Percentiles rank a stretch among this genome's conserved stretches.
Conservation (phyloP, 1,284 basidiomycete species). For the Fomitopsis betulina region DNA sequence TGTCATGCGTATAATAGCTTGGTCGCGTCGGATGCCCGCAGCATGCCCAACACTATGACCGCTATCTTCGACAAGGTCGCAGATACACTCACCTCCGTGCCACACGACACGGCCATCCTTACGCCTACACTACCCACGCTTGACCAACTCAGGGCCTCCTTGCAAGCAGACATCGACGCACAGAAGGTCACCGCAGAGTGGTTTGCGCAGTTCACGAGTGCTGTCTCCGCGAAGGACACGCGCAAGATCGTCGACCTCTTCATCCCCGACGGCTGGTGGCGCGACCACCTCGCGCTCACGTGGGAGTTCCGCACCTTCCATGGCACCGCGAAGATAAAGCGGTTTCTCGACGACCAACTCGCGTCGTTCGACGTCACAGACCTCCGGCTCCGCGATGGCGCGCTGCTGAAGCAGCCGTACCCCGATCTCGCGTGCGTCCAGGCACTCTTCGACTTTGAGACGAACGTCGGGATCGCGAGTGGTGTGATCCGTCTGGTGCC, state of each 20-base stretch:
- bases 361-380: constrained; percentile 28
- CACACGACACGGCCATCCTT: not conserved
- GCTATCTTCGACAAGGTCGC: not conserved
- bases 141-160: constrained; percentile 28
- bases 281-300: constrained; percentile 52
- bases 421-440: constrained; percentile 52
- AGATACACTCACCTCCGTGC: not conserved
- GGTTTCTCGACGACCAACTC: constrained; percentile 41
- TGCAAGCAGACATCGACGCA: constrained; percentile 27
- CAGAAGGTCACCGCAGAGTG: constrained; percentile 36
- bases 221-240: constrained; percentile 30
- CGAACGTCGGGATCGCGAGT: constrained; percentile 38
- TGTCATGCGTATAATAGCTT: not conserved
- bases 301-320: constrained; percentile 60
- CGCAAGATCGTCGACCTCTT: constrained; percentile 32
- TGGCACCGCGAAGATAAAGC: constrained; percentile 33
- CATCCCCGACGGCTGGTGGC: constrained; percentile 43
- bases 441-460: constrained; percentile 49
- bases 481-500: constrained; percentile 51
- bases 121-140: constrained; percentile 31
- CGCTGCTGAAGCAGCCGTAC: constrained; percentile 36
- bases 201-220: constrained; percentile 37
- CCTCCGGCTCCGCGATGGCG: constrained; percentile 31
- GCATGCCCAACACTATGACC: not conserved
- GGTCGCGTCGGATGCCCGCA: not conserved